A percentile compares a stretch with the other conserved stretches of the same genome.
Evolutionary conservation across 2,329 filamentous ascomycete species (phyloP).

Genomic region (Colletotrichum salicis): DNA sequence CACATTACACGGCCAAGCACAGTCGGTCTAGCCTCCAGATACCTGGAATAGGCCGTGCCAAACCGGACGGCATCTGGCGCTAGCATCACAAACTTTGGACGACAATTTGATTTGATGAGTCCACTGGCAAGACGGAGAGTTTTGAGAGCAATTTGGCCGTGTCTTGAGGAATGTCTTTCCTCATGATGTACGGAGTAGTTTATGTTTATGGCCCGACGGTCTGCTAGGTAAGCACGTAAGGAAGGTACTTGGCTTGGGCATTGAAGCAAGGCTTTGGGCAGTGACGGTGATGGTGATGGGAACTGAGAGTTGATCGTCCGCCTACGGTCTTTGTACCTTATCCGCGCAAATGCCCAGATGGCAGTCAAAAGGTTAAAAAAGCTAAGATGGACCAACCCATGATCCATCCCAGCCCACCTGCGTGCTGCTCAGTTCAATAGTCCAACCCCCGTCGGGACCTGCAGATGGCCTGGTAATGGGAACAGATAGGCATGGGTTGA

Average conservation of each 20-base stretch:
- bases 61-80: constrained; percentile 1
- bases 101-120: not conserved
- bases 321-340: not conserved
- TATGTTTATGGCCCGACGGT: too few species aligned
- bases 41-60: not conserved
- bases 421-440: not conserved
- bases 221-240: too few species aligned
- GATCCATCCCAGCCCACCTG: not conserved
- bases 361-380: not conserved
- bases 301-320: not conserved
- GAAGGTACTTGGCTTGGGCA: not conserved
- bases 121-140: not conserved
- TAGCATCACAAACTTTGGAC: not conserved
- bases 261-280: not conserved
- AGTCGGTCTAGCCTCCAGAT: not conserved
- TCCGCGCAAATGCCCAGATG: not conserved
- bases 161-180: not conserved
- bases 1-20: constrained; percentile 5
- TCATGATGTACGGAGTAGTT: too few species aligned
- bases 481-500: constrained; percentile 10
- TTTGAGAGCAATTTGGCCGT: not conserved
- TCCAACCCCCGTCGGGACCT: not conserved
- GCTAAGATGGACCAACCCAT: not conserved
- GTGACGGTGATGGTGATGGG: too few species aligned
- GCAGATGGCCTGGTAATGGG: not conserved